Conservation (phyloP, 371 early-diverging fungal species). For the Nematocida sp. region DNA sequence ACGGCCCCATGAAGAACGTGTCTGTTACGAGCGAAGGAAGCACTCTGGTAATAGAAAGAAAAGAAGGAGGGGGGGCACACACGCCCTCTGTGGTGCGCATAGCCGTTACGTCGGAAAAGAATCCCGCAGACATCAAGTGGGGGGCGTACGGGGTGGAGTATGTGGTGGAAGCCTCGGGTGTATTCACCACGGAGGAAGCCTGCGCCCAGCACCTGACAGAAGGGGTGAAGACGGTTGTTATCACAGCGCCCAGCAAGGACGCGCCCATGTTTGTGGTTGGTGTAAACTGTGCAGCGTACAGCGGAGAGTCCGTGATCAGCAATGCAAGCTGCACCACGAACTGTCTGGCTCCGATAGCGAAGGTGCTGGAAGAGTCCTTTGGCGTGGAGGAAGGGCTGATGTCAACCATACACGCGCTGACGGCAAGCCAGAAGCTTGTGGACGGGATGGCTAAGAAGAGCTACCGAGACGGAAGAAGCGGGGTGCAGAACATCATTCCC, state of each 20-base stretch:
- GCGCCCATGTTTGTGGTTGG: conserved; percentile 72
- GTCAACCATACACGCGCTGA: conserved; percentile 95
- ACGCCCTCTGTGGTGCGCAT: no score
- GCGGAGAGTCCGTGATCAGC: conserved; percentile 76
- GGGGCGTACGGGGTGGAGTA: conserved; percentile 75
- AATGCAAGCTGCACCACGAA: conserved; percentile 99
- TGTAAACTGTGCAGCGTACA: conserved; percentile 85
- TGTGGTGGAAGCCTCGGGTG: conserved; percentile 94
- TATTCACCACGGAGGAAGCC: conserved; percentile 82
- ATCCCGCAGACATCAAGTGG: conserved; percentile 85
- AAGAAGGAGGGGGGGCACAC: no score
- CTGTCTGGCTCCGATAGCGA: conserved; percentile 95
- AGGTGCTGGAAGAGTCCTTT: conserved; percentile 86
- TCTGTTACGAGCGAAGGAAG: conserved; percentile 63
- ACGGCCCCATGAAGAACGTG: conserved; percentile 67
- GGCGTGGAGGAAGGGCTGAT: conserved; percentile 76
- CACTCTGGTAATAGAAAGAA: conserved; percentile 73
- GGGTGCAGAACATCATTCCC: conserved; percentile 94
- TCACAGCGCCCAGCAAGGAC: conserved; percentile 86
- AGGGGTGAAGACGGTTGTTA: conserved; percentile 91
- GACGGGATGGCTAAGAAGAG: conserved; percentile 93
- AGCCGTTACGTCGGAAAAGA: conserved; percentile 67
- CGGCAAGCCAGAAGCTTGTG: conserved; percentile 96
- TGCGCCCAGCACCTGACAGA: conserved; percentile 78
- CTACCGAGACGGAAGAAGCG: conserved; percentile 90